Percentiles rank a stretch among this genome's conserved stretches.
Evolutionary conservation across 345 rosid genomes (phyloP).

Genomic region (Mangifera indica): DNA sequence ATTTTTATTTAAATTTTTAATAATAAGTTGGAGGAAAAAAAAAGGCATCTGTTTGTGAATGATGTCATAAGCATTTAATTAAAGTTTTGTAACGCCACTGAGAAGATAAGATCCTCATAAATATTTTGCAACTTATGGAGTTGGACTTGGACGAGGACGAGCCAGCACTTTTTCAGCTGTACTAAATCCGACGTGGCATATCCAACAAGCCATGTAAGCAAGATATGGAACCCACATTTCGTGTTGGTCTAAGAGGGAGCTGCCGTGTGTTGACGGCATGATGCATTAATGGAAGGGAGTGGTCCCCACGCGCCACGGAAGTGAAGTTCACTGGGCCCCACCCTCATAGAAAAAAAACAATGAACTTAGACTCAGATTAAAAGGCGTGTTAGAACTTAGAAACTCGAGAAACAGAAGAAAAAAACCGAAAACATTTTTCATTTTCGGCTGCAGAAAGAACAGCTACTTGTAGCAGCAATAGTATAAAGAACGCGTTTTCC

Average conservation of each 20-base stretch:
- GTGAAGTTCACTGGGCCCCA: background rate
- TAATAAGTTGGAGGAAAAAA: too few species aligned
- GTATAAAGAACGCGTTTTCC: background rate
- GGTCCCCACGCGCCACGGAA: background rate
- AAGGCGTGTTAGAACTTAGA: background rate
- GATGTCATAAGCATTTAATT: too few species aligned
- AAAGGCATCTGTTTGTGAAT: too few species aligned
- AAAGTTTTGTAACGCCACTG: too few species aligned
- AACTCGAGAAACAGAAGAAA: background rate
- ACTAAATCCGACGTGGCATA: background rate
- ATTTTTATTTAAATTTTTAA: too few species aligned
- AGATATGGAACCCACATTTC: background rate
- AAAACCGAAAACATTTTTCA: too few species aligned
- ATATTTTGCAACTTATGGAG: too few species aligned
- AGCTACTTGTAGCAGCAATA: too few species aligned
- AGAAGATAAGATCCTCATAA: too few species aligned
- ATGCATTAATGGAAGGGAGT: background rate
- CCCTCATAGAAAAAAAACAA: background rate
- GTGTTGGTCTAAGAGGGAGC: background rate
- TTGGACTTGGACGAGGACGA: too few species aligned
- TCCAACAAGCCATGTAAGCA: background rate
- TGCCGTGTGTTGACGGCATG: slow-evolving; percentile 12
- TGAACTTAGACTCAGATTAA: background rate
- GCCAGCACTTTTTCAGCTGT: too few species aligned
- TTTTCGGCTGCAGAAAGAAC: too few species aligned